Conservation (phyloP, 108 stramenopile genomes). For the Stephanodiscus triporus region DNA sequence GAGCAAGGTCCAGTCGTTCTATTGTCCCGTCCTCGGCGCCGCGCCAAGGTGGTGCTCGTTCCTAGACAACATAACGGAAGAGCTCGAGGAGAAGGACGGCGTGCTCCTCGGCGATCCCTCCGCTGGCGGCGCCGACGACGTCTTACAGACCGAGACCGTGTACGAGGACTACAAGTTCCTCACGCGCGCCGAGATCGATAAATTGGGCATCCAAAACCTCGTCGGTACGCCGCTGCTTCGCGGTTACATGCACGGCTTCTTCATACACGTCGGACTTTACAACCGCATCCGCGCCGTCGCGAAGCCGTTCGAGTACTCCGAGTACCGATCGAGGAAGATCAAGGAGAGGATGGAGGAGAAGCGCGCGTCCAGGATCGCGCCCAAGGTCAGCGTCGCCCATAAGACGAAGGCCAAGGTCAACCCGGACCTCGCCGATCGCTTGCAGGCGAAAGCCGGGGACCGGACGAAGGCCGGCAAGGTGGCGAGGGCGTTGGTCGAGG, state of each 20-base stretch:
- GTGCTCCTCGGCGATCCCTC: constrained; percentile 52
- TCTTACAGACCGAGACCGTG: constrained; percentile 75
- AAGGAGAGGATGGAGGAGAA: constrained; percentile 90
- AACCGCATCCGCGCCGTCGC: constrained; percentile 91
- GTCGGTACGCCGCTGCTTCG: constrained; percentile 95
- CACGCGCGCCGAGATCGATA: constrained; percentile 91
- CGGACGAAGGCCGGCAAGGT: constrained; percentile 77
- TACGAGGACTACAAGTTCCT: constrained; percentile 99
- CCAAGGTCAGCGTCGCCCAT: constrained; percentile 53
- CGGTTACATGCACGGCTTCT: constrained; percentile 99
- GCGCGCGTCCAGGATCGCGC: constrained; percentile 84
- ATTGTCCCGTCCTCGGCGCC: constrained; percentile 92
- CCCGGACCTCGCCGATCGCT: constrained; percentile 76
- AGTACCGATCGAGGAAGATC: constrained; percentile 93
- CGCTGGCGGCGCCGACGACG: constrained; percentile 24
- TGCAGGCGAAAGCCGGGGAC: constrained; percentile 61
- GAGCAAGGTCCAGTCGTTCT: constrained; percentile 92
- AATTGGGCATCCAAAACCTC: constrained; percentile 91
- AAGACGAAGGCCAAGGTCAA: constrained; percentile 69
- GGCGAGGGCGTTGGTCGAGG: constrained; percentile 80
- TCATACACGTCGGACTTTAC: constrained; percentile 96
- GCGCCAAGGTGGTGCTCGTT: constrained; percentile 99
- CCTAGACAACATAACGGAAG: constrained; percentile 97
- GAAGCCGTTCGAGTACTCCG: constrained; percentile 97
- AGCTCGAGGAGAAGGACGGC: constrained; percentile 94